Conservation (phyloP, 2,329 filamentous ascomycete species). For the Colletotrichum sp. region DNA sequence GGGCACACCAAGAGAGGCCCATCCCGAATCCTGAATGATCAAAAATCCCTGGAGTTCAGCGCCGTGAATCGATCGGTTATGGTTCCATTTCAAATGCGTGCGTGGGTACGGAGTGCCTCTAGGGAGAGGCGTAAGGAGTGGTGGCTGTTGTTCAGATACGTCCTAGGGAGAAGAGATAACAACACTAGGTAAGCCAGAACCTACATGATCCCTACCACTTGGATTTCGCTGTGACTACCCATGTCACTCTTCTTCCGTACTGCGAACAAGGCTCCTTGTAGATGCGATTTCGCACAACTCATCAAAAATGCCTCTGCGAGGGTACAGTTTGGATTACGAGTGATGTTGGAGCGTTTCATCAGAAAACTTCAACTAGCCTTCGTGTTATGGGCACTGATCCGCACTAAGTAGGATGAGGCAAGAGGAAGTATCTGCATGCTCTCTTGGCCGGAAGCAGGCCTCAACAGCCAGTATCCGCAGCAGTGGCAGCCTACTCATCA, state of each 20-base stretch:
- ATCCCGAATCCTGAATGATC: neutral
- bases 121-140: neutral
- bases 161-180: neutral
- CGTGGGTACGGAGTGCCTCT: neutral
- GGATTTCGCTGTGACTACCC: neutral
- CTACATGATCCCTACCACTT: neutral
- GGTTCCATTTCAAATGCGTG: neutral
- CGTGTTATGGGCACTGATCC: neutral
- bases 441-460: neutral
- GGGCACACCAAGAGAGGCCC: neutral
- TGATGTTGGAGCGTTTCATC: neutral
- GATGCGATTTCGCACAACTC: neutral
- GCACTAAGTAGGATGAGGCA: neutral
- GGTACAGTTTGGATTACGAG: neutral
- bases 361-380: neutral
- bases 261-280: neutral
- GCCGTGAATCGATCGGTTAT: neutral
- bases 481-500: neutral
- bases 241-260: neutral
- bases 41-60: neutral
- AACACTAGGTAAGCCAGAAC: neutral
- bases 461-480: neutral
- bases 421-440: neutral
- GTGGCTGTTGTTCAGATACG: neutral
- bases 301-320: neutral